These are phyloP conservation scores for Pseudopyrenochaeta lycopersici DNA, from an alignment of 2,329 filamentous ascomycete species.

Conservation along the genomic window DNA sequence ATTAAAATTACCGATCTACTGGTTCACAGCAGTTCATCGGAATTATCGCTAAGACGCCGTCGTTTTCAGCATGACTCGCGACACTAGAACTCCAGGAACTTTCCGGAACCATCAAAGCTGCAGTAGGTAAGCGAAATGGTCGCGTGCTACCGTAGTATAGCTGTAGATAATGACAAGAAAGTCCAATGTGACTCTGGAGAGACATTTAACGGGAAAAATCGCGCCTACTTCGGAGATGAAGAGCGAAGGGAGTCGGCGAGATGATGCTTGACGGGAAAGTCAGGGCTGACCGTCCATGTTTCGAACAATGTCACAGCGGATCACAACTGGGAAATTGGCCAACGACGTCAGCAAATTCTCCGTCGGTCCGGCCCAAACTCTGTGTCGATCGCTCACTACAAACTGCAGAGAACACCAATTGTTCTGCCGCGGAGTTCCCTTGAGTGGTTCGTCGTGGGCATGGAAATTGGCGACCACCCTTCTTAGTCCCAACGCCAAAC, in stretches of 20 bases:
- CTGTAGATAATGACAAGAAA: not conserved
- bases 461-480: too few relatives aligned
- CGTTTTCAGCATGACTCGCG: constrained; percentile 3
- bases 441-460: too few relatives aligned
- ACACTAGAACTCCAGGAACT: not conserved
- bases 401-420: not conserved
- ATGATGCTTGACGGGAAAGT: not conserved
- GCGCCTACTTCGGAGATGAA: not conserved
- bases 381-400: not conserved
- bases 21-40: constrained; percentile 17
- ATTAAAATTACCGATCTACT: constrained; percentile 5
- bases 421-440: too few relatives aligned
- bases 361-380: not conserved
- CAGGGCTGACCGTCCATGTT: not conserved
- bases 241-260: not conserved
- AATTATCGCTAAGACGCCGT: constrained; percentile 7
- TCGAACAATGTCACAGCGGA: not conserved
- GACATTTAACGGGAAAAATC: not conserved
- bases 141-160: not conserved
- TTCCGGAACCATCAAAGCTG: not conserved
- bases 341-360: not conserved
- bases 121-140: not conserved
- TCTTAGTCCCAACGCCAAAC: too few relatives aligned
- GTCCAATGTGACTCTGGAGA: not conserved
- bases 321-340: not conserved